These are phyloP conservation scores for Fusarium sp. DNA, from an alignment of 2,329 filamentous ascomycete species.

Conservation along the genomic window DNA sequence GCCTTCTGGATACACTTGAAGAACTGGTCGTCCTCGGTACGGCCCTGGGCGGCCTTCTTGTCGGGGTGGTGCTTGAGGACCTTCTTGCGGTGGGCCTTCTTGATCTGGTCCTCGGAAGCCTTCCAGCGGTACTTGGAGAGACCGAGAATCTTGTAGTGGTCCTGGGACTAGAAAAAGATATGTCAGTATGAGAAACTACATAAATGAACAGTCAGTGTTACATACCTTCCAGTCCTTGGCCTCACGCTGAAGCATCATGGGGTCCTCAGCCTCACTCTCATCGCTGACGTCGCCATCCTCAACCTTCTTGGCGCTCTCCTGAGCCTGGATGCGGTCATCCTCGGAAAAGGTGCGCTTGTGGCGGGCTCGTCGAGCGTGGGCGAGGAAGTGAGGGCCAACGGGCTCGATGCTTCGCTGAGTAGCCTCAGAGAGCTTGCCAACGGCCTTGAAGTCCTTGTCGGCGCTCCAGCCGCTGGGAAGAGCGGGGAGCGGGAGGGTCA, in stretches of 20 bases:
- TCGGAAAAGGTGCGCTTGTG: constrained; percentile 99
- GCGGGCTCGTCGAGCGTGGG: constrained; percentile 92
- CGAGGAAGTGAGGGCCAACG: constrained; percentile 96
- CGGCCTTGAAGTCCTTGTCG: constrained; percentile 91
- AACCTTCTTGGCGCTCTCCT: constrained; percentile 93
- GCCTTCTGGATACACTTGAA: constrained; percentile 99
- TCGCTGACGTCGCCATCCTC: constrained; percentile 91
- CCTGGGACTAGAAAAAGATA: constrained; percentile 73
- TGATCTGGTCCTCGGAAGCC: constrained; percentile 98
- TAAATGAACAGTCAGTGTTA: neutral
- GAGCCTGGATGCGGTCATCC: constrained; percentile 96
- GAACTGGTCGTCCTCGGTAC: constrained; percentile 93
- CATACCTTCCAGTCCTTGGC: constrained; percentile 99
- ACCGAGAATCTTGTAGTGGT: constrained; percentile 97
- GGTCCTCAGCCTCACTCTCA: constrained; percentile 93
- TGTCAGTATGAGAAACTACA: neutral
- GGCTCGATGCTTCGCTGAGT: constrained; percentile 92
- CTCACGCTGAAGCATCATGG: constrained; percentile 89
- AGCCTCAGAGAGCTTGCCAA: constrained; percentile 79
- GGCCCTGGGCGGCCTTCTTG: constrained; percentile 94
- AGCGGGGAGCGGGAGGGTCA: constrained; percentile 75
- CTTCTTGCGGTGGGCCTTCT: constrained; percentile 99
- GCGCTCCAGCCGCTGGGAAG: constrained; percentile 84
- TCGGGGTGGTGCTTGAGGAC: constrained; percentile 98
- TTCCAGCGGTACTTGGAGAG: constrained; percentile 91